These are phyloP conservation scores for Solanum medicagineum DNA, from an alignment of 257 asterid genomes.

Conservation along the genomic window DNA sequence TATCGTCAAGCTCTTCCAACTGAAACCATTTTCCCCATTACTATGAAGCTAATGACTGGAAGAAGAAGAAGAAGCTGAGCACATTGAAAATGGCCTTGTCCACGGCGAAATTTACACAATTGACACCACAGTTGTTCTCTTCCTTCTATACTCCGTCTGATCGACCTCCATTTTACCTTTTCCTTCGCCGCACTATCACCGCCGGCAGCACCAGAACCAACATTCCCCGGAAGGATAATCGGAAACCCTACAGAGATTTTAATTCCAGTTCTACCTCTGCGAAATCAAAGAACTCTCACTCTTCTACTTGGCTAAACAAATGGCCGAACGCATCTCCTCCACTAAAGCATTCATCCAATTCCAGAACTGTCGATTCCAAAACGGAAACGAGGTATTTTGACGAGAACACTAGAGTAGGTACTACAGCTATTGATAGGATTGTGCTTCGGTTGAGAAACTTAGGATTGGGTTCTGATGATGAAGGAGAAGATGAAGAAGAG, in stretches of 20 bases:
- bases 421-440: slow-evolving; percentile 80
- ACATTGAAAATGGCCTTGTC: slow-evolving; percentile 36
- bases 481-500: slow-evolving; percentile 22
- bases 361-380: neutral
- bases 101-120: slow-evolving; percentile 59
- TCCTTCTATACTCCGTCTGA: slow-evolving; percentile 25
- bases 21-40: neutral
- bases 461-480: slow-evolving; percentile 56
- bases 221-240: neutral
- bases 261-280: slow-evolving; percentile 1
- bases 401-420: slow-evolving; percentile 19
- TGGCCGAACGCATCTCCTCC: slow-evolving; percentile 47
- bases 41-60: slow-evolving; percentile 7
- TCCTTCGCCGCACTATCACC: slow-evolving; percentile 21
- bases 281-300: neutral
- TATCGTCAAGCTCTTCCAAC: slow-evolving; percentile 23
- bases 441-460: slow-evolving; percentile 82
- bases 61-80: neutral
- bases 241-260: slow-evolving; percentile 15
- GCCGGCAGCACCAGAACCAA: slow-evolving; percentile 18
- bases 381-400: slow-evolving; percentile 13
- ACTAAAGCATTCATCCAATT: neutral
- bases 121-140: slow-evolving; percentile 40
- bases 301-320: slow-evolving; percentile 57
- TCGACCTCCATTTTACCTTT: slow-evolving; percentile 21